Percentiles rank a stretch among this genome's conserved stretches.
These are phyloP conservation scores for Berberis vulgaris DNA, from an alignment of 164 flowering plant genomes.

Conservation along the genomic window DNA sequence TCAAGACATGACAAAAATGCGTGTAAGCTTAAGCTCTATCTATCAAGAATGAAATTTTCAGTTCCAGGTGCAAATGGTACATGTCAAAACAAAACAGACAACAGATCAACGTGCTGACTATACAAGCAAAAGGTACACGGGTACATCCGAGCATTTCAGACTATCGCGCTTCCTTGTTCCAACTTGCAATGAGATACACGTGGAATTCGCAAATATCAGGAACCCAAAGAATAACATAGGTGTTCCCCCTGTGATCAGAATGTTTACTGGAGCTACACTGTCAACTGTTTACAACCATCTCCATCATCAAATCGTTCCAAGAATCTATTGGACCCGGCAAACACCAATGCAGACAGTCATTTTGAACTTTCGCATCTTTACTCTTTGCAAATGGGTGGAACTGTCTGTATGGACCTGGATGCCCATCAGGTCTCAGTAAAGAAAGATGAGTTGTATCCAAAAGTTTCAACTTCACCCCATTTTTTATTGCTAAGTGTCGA, in stretches of 20 bases:
- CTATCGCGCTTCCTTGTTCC: too few relatives aligned
- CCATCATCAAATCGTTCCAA: constrained; percentile 74
- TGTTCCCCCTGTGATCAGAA: too few relatives aligned
- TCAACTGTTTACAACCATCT: constrained; percentile 14
- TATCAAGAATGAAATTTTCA: too few relatives aligned
- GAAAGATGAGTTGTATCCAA: constrained; percentile 49
- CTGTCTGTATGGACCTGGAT: constrained; percentile 74
- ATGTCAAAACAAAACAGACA: too few relatives aligned
- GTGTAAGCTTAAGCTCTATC: too few relatives aligned
- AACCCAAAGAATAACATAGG: neutral
- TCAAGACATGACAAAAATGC: too few relatives aligned
- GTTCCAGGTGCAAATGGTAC: too few relatives aligned
- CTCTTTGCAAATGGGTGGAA: constrained; percentile 54
- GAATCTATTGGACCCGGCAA: constrained; percentile 89
- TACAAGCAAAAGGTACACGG: too few relatives aligned
- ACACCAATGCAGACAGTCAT: constrained; percentile 95
- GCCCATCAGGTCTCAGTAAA: constrained; percentile 78
- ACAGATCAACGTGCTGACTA: too few relatives aligned
- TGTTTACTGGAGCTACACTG: neutral
- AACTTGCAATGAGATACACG: too few relatives aligned
- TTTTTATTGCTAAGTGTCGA: constrained; percentile 24
- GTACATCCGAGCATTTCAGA: too few relatives aligned
- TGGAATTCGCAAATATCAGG: neutral
- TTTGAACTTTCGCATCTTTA: constrained; percentile 36
- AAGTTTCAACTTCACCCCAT: constrained; percentile 50